Evolutionary conservation across 441 rosid species (phyloP).

Genomic region (Adansonia grandidieri): DNA sequence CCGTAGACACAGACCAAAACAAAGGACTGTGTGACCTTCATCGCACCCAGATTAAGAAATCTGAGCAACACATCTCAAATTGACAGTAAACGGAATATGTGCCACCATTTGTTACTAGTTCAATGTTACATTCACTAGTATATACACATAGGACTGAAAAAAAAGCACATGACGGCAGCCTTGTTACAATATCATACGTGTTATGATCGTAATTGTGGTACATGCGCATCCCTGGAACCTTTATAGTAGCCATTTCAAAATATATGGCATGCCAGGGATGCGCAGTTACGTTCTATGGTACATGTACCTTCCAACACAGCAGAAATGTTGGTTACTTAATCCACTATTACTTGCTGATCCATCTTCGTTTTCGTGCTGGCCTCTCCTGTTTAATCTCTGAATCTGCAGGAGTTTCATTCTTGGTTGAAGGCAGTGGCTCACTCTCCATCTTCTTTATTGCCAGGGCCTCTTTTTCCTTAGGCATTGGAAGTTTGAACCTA

Average conservation of each 20-base stretch:
- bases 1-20: not conserved
- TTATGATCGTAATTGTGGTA: constrained; percentile 18
- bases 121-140: constrained; percentile 44
- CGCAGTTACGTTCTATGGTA: no score
- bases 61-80: constrained; percentile 33
- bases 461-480: constrained; percentile 72
- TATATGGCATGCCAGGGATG: no score
- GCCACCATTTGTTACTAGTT: constrained; percentile 49
- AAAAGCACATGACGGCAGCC: constrained; percentile 33
- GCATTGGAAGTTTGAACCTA: constrained; percentile 97
- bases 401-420: constrained; percentile 57
- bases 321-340: constrained; percentile 19
- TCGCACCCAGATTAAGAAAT: not conserved
- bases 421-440: constrained; percentile 58
- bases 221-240: constrained; percentile 33
- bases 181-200: constrained; percentile 33
- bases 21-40: not conserved
- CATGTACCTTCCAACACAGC: constrained; percentile 21
- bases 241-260: not conserved
- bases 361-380: constrained; percentile 89
- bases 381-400: constrained; percentile 88
- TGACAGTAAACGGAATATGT: constrained; percentile 32
- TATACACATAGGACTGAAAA: constrained; percentile 35
- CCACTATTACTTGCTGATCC: constrained; percentile 67
- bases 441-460: constrained; percentile 68